These are phyloP conservation scores for Ampelomyces quisqualis DNA, from an alignment of 2,329 filamentous ascomycete species.

Conservation along the genomic window DNA sequence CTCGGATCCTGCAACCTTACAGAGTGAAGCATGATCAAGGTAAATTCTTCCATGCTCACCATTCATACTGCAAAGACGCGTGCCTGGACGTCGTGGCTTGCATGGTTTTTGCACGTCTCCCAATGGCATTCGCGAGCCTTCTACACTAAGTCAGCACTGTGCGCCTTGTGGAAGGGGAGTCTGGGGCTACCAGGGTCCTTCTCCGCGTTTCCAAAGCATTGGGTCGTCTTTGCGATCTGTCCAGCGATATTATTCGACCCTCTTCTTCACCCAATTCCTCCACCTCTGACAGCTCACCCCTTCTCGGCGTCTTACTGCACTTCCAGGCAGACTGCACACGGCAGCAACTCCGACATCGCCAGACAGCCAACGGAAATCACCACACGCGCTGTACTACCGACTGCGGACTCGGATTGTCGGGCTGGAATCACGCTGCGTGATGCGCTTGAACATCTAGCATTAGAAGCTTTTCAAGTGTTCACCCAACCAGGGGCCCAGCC, in stretches of 20 bases:
- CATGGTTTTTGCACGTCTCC: conserved; percentile 11
- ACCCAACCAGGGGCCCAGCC: conserved; percentile 6
- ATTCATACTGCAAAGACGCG: conserved; percentile 4
- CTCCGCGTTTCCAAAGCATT: conserved; percentile 35
- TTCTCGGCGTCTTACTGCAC: conserved; percentile 1
- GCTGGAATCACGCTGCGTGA: conserved; percentile 25
- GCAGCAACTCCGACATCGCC: conserved; percentile 5
- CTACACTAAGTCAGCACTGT: conserved; percentile 17
- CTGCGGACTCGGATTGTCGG: conserved; percentile 10
- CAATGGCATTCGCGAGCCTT: conserved; percentile 9
- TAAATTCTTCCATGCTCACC: conserved; percentile 6
- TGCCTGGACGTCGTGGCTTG: conserved; percentile 15
- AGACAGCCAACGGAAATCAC: conserved; percentile 8
- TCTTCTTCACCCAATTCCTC: conserved; percentile 14
- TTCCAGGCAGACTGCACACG: background rate
- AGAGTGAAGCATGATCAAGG: background rate
- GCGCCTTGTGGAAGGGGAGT: conserved; percentile 21
- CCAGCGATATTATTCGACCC: conserved; percentile 28
- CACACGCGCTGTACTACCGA: no score
- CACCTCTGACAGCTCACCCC: conserved; percentile 11
- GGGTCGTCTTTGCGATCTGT: conserved; percentile 29
- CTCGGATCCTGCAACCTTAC: conserved; percentile 3
- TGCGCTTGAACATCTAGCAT: conserved; percentile 8
- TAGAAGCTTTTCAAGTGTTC: conserved; percentile 9
- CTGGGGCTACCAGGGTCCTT: conserved; percentile 30